These are phyloP conservation scores for Phytophthora ramorum DNA, from an alignment of 352 stramenopile species.

Conservation along the genomic window DNA sequence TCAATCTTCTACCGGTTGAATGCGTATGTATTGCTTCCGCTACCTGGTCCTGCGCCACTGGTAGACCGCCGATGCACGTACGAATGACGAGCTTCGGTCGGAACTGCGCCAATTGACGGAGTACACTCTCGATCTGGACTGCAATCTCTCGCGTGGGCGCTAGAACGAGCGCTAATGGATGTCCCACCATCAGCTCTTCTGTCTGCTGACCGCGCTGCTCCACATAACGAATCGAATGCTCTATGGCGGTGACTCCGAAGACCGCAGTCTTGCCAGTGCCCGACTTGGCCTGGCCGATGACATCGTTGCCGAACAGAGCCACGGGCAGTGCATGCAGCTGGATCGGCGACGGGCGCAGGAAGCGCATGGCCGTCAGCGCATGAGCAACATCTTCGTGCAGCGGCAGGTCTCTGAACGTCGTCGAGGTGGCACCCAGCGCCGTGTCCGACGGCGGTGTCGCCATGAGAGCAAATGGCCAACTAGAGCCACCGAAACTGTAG, in stretches of 20 bases:
- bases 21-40: neutral
- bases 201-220: constrained; percentile 13
- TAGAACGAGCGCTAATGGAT: constrained; percentile 67
- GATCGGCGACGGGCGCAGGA: constrained; percentile 69
- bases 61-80: constrained; percentile 68
- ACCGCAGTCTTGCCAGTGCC: constrained; percentile 86
- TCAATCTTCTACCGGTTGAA: neutral
- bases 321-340: constrained; percentile 73
- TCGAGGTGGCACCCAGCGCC: constrained; percentile 17
- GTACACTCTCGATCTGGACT: constrained; percentile 74
- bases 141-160: constrained; percentile 82
- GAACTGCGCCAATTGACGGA: constrained; percentile 61
- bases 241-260: constrained; percentile 70
- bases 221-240: constrained; percentile 57
- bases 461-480: constrained; percentile 12
- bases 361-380: constrained; percentile 61
- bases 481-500: constrained; percentile 30
- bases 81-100: constrained; percentile 44
- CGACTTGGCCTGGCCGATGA: constrained; percentile 85
- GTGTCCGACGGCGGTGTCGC: constrained; percentile 16
- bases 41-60: constrained; percentile 70
- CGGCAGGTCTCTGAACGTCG: constrained; percentile 69
- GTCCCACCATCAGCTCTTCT: constrained; percentile 2
- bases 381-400: constrained; percentile 58
- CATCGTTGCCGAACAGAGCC: constrained; percentile 82